Evolutionary conservation across 768 basidiomycete species (phyloP).

Genomic region (Podaxis sp.): DNA sequence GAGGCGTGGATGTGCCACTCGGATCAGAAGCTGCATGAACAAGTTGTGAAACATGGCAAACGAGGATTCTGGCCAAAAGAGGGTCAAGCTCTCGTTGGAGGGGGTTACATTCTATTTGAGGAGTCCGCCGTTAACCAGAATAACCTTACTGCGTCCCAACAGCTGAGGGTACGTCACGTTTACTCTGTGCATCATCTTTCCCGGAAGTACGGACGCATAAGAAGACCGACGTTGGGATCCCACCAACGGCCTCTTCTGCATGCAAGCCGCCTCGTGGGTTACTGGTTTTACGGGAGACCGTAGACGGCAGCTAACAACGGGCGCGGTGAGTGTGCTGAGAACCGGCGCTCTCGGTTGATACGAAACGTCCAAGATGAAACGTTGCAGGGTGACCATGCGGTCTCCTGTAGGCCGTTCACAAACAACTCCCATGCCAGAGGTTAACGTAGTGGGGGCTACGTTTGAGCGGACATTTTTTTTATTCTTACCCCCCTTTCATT

Average conservation of each 20-base stretch:
- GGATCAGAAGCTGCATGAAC: constrained; percentile 78
- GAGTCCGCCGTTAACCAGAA: constrained; percentile 47
- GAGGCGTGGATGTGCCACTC: constrained; percentile 98
- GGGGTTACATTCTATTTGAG: constrained; percentile 83
- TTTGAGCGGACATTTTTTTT: constrained; percentile 65
- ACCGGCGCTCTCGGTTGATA: constrained; percentile 76
- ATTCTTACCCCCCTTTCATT: constrained; percentile 13
- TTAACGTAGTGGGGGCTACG: constrained; percentile 83
- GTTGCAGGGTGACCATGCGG: constrained; percentile 13
- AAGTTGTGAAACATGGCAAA: constrained; percentile 52
- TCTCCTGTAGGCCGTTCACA: constrained; percentile 42
- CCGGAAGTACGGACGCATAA: constrained; percentile 60
- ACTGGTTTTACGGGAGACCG: constrained; percentile 10
- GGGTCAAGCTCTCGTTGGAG: constrained; percentile 80
- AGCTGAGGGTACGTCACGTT: constrained; percentile 50
- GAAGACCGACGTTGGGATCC: constrained; percentile 83
- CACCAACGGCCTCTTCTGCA: constrained; percentile 47
- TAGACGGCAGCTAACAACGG: constrained; percentile 14
- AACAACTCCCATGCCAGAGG: constrained; percentile 87
- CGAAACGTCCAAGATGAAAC: constrained; percentile 82
- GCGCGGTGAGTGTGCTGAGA: constrained; percentile 26
- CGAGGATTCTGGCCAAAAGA: constrained; percentile 75
- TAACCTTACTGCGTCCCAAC: constrained; percentile 45
- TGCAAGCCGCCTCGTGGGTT: constrained; percentile 17
- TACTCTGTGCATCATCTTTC: constrained; percentile 12